Evolutionary conservation across 345 rosid species (phyloP).

Genomic region (Mallotus nudiflorus): DNA sequence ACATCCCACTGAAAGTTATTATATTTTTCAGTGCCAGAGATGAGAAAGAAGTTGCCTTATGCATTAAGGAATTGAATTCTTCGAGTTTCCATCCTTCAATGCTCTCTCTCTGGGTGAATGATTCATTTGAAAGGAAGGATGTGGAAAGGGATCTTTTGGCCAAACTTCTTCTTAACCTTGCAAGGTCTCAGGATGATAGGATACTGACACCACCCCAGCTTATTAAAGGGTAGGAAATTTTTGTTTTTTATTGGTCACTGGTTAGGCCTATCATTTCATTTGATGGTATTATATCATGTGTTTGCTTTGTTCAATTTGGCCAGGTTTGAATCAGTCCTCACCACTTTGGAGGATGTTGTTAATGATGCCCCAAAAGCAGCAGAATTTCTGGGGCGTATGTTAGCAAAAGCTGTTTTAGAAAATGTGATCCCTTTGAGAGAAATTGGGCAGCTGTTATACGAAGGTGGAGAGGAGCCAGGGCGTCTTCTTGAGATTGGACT

Average conservation of each 20-base stretch:
- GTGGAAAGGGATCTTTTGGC: slow-evolving; percentile 81
- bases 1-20: neutral
- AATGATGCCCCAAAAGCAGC: slow-evolving; percentile 94
- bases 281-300: neutral
- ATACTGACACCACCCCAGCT: slow-evolving; percentile 53
- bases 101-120: slow-evolving; percentile 89
- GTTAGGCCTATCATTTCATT: neutral
- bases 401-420: slow-evolving; percentile 57
- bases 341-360: slow-evolving; percentile 78
- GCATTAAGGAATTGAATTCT: slow-evolving; percentile 84
- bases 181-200: slow-evolving; percentile 46
- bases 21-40: slow-evolving; percentile 74
- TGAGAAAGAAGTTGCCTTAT: slow-evolving; percentile 75
- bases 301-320: neutral
- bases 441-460: slow-evolving; percentile 50
- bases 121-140: slow-evolving; percentile 96
- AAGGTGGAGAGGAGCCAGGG: slow-evolving; percentile 80
- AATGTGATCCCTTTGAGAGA: slow-evolving; percentile 51
- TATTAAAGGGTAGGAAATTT: slow-evolving; percentile 62
- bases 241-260: neutral
- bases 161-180: slow-evolving; percentile 69
- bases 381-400: slow-evolving; percentile 70
- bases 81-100: slow-evolving; percentile 76
- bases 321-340: slow-evolving; percentile 76
- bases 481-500: slow-evolving; percentile 59